A percentile compares a stretch with the other conserved stretches of the same genome.
Conservation (phyloP, 78 protist genomes). For the Isochrysis galbana region DNA sequence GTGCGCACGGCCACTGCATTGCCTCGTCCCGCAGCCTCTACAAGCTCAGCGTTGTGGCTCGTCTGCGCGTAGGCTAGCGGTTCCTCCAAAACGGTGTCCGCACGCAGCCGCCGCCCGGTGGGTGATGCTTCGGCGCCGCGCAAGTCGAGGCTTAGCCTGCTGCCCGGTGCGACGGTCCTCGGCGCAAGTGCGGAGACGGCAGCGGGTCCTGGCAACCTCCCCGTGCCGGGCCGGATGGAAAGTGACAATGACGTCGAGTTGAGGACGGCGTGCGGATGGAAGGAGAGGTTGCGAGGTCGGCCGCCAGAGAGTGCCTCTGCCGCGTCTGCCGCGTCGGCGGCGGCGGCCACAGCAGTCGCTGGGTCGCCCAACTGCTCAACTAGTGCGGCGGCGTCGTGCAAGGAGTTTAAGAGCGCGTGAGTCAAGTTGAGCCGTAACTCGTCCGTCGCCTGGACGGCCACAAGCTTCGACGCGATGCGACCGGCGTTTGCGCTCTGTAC, state of each 20-base stretch:
- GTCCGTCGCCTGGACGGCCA: not conserved
- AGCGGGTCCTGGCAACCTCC: not conserved
- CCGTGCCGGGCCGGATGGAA: not conserved
- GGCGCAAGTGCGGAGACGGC: not conserved
- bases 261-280: not conserved
- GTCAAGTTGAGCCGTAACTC: not conserved
- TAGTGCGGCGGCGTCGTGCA: not conserved
- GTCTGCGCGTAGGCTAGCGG: not conserved
- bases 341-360: not conserved
- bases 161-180: not conserved
- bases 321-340: not conserved
- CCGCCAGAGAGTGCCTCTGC: not conserved
- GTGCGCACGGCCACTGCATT: not conserved
- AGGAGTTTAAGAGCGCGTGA: not conserved
- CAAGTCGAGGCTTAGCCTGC: not conserved
- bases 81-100: not conserved
- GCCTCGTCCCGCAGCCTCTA: not conserved
- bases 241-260: not conserved
- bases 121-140: not conserved
- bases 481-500: not conserved
- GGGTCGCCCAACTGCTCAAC: not conserved
- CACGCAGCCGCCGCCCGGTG: not conserved
- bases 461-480: not conserved
- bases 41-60: not conserved
- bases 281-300: not conserved